These are phyloP conservation scores for Beauveria sp. DNA, from an alignment of 2,329 filamentous ascomycete species.

Conservation along the genomic window DNA sequence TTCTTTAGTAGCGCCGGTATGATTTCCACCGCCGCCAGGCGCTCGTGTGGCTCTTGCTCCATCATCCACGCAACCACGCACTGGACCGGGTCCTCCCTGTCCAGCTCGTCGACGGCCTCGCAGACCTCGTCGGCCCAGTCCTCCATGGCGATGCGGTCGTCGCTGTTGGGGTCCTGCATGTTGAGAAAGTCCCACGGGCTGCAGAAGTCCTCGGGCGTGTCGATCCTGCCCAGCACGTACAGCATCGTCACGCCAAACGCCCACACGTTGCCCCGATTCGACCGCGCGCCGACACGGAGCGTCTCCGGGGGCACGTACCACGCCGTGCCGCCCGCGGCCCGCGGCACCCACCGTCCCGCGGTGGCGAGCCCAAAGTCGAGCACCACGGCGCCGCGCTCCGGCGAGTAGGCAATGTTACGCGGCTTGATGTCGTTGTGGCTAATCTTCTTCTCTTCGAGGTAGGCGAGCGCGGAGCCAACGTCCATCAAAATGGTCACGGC, in stretches of 20 bases:
- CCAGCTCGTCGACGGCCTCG: neutral
- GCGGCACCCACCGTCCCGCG: conserved; percentile 24
- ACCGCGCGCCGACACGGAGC: neutral
- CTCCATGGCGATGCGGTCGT: neutral
- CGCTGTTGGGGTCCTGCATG: neutral
- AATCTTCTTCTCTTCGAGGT: conserved; percentile 7
- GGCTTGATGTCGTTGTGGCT: conserved; percentile 16
- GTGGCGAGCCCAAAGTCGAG: conserved; percentile 12
- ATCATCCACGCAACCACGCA: neutral
- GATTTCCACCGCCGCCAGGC: neutral
- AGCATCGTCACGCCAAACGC: conserved; percentile 14
- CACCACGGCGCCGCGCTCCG: conserved; percentile 11
- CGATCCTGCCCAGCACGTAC: conserved; percentile 8
- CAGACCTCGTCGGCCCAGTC: neutral
- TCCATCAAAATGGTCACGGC: neutral
- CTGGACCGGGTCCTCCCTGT: neutral
- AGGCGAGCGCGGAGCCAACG: conserved; percentile 7
- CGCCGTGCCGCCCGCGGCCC: neutral
- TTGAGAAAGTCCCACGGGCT: neutral
- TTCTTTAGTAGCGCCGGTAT: neutral
- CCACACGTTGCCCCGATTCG: conserved; percentile 8
- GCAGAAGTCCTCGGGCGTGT: neutral
- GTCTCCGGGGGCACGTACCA: conserved; percentile 7
- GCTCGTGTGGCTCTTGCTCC: neutral
- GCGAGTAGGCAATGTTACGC: conserved; percentile 13